These are phyloP conservation scores for Colletotrichum coccodes DNA, from an alignment of 2,329 filamentous ascomycete genomes.

Conservation along the genomic window DNA sequence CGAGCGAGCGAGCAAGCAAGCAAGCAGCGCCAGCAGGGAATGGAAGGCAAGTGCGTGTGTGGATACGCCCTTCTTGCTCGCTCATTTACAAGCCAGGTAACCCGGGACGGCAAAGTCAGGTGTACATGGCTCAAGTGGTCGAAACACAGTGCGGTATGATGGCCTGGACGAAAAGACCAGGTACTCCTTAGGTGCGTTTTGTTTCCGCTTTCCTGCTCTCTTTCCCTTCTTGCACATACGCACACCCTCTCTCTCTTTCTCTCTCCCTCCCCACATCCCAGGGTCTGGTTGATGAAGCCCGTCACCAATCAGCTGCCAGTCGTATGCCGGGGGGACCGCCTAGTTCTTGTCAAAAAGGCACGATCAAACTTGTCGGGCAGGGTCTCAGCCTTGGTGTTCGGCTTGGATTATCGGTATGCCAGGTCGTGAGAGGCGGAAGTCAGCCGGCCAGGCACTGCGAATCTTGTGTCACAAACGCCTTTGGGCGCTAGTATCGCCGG, in stretches of 20 bases:
- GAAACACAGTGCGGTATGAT: conserved; percentile 11
- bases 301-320: not conserved
- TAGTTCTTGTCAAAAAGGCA: not conserved
- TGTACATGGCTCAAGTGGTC: conserved; percentile 2
- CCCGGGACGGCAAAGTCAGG: conserved; percentile 4
- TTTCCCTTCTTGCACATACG: not conserved
- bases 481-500: too few species aligned
- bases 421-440: not conserved
- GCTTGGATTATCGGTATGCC: not conserved
- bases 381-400: not conserved
- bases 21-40: not conserved
- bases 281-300: not conserved
- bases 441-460: too few species aligned
- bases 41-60: not conserved
- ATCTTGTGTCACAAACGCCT: too few species aligned
- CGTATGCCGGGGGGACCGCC: not conserved
- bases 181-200: not conserved
- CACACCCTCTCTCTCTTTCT: not conserved
- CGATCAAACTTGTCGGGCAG: not conserved
- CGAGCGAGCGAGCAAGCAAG: not conserved
- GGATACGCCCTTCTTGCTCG: not conserved
- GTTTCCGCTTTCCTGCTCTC: not conserved
- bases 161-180: not conserved
- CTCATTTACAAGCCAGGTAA: not conserved
- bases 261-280: not conserved